These are phyloP conservation scores for Trametes cingulata DNA, from an alignment of 768 basidiomycete species.

Conservation along the genomic window DNA sequence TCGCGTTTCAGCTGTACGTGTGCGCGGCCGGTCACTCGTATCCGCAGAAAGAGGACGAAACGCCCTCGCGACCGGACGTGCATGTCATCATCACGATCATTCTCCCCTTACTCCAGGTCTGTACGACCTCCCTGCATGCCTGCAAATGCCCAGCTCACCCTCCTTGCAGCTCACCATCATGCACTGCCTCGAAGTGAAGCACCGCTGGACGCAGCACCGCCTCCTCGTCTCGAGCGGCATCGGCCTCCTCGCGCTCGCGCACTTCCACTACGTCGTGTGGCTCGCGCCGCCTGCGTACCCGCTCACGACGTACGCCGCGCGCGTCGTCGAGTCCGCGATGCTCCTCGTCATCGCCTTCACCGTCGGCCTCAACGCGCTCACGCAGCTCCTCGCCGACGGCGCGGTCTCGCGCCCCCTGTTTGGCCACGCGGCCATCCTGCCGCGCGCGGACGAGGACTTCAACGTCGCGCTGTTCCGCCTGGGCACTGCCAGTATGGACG, in stretches of 20 bases:
- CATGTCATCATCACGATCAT: slow-evolving; percentile 73
- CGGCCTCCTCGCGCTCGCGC: slow-evolving; percentile 57
- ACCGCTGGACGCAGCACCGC: slow-evolving; percentile 64
- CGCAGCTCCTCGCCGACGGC: slow-evolving; percentile 67
- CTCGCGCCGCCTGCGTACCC: slow-evolving; percentile 54
- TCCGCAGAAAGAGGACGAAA: slow-evolving; percentile 39
- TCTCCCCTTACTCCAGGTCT: slow-evolving; percentile 71
- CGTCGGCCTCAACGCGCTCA: slow-evolving; percentile 58
- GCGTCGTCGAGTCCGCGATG: slow-evolving; percentile 67
- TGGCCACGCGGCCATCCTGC: slow-evolving; percentile 45
- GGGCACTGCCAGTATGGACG: slow-evolving; percentile 75
- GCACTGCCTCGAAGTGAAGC: slow-evolving; percentile 65
- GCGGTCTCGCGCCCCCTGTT: slow-evolving; percentile 59
- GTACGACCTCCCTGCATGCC: not conserved
- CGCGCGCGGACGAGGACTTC: slow-evolving; percentile 73
- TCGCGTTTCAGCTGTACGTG: slow-evolving; percentile 73
- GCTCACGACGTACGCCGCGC: slow-evolving; percentile 72
- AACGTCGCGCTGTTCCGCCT: slow-evolving; percentile 68
- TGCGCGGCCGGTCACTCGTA: slow-evolving; percentile 71
- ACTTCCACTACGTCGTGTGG: slow-evolving; percentile 68
- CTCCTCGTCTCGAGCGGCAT: slow-evolving; percentile 67
- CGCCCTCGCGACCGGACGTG: slow-evolving; percentile 67
- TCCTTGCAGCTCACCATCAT: slow-evolving; percentile 55
- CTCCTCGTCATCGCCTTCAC: slow-evolving; percentile 59
- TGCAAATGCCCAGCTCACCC: not conserved